These are phyloP conservation scores for Peronospora belbahrii DNA, from an alignment of 352 stramenopile genomes.

Conservation along the genomic window DNA sequence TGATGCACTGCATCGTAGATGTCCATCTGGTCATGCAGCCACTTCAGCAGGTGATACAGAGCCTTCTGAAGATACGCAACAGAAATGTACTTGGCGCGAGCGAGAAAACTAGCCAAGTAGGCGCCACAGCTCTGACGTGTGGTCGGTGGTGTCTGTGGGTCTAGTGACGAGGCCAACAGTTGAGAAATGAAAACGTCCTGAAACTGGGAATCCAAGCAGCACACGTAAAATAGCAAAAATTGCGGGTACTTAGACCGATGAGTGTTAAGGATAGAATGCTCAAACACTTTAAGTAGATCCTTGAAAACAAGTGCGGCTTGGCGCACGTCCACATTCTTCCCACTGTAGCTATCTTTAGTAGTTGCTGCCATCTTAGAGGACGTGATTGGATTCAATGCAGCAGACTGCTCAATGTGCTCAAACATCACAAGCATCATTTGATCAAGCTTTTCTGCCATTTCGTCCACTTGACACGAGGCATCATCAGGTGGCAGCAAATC, in stretches of 20 bases:
- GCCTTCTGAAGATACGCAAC: slow-evolving; percentile 89
- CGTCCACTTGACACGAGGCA: slow-evolving; percentile 40
- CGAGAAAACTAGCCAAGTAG: slow-evolving; percentile 95
- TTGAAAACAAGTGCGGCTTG: slow-evolving; percentile 64
- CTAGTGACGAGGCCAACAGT: slow-evolving; percentile 61
- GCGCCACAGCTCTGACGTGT: slow-evolving; percentile 90
- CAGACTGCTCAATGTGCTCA: slow-evolving; percentile 59
- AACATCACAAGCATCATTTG: slow-evolving; percentile 87
- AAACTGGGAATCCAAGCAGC: slow-evolving; percentile 62
- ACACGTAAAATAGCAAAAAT: slow-evolving; percentile 88
- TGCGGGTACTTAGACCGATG: slow-evolving; percentile 91
- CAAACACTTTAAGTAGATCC: slow-evolving; percentile 77
- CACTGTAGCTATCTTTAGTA: not conserved
- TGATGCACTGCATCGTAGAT: slow-evolving; percentile 55
- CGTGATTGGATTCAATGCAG: slow-evolving; percentile 1
- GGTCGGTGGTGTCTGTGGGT: slow-evolving; percentile 77
- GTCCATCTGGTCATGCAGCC: slow-evolving; percentile 92
- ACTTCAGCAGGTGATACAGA: slow-evolving; percentile 90
- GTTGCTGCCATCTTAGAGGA: not conserved
- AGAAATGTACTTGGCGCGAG: slow-evolving; percentile 90
- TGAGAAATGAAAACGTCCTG: slow-evolving; percentile 82
- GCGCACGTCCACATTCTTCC: slow-evolving; percentile 32
- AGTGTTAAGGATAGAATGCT: slow-evolving; percentile 82
- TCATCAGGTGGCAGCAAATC: slow-evolving; percentile 55
- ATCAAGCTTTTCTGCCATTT: slow-evolving; percentile 85